Evolutionary conservation across 495 filamentous ascomycete genomes (phyloP), one percentile per base, ranked within the genome.

Genomic region (Xylaria sp.): DNA sequence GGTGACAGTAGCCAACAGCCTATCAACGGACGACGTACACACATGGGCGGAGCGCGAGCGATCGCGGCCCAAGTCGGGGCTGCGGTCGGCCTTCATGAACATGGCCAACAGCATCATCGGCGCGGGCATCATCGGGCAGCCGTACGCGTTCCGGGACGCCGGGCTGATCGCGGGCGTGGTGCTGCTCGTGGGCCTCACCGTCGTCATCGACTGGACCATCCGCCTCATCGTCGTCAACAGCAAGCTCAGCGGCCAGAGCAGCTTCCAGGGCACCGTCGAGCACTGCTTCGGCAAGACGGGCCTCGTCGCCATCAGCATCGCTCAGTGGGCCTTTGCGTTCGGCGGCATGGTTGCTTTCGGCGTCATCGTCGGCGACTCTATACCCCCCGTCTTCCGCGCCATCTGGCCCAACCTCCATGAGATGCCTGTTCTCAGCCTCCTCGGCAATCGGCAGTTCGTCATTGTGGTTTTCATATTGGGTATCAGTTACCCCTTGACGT

Each of bases 91-190:
- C 11, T 98, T 99, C 73, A 97, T 97, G 93, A 99, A 99, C 80
- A 99, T 99, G 96, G 94, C 95, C 55, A 99, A 99, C 79, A 94
- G 91, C 72, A 99, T 99, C 75, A 98, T 99, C 80, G 96, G 96
- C 14, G 96, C 96, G 4, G 96, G 96, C 1, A 99, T 99, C 74
- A 98, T 99, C 78, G 96, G 93, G 2, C 97, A 98, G 80, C 94
- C 96, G 11, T 98, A 98, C 82, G 96, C 96, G 9, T 91, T 99
- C 75, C 88, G 89, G 33, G 93, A 98, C 78, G 95, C 96, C 17
- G 96, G 96, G 3, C 85, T 99, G 74, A 72, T 90, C 1, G 91
- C 91, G 59, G 97, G 97, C 0, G 84, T 95, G 41, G 68, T 95
- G 43, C 86, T 99, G 41, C 84, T 99, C 26, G 80, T 97, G 44